These are phyloP conservation scores for Fusarium brachygibbosum DNA, from an alignment of 2,329 filamentous ascomycete species.

Conservation along the genomic window DNA sequence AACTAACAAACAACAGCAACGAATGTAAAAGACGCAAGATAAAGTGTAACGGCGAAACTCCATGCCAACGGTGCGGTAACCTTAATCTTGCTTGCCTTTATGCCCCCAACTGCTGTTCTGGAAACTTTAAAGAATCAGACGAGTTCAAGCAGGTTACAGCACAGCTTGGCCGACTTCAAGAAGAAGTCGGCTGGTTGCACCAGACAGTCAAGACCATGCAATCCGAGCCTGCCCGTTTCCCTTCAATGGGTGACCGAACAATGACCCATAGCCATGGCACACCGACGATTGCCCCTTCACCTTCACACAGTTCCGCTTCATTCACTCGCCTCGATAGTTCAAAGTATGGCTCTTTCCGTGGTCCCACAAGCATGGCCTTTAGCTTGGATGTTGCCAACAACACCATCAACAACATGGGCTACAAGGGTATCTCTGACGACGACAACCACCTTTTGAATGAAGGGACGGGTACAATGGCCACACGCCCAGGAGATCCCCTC, in stretches of 20 bases:
- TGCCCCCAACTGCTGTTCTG: constrained; percentile 75
- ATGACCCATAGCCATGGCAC: constrained; percentile 53
- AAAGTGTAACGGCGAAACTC: constrained; percentile 78
- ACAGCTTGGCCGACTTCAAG: constrained; percentile 81
- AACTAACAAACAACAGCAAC: constrained; percentile 62
- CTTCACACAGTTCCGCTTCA: constrained; percentile 58
- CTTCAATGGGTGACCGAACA: constrained; percentile 60
- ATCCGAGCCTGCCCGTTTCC: constrained; percentile 62
- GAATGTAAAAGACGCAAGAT: constrained; percentile 82
- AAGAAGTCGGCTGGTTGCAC: constrained; percentile 85
- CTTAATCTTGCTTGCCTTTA: constrained; percentile 76
- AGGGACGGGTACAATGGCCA: constrained; percentile 32
- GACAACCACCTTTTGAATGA: constrained; percentile 65
- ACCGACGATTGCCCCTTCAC: constrained; percentile 57
- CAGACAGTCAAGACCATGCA: constrained; percentile 78
- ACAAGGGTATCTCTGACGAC: constrained; percentile 74
- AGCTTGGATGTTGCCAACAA: constrained; percentile 88
- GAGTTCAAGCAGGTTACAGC: constrained; percentile 87
- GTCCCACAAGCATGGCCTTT: constrained; percentile 87
- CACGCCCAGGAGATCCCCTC: constrained; percentile 75
- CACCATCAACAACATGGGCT: constrained; percentile 91
- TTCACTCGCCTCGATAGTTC: constrained; percentile 60
- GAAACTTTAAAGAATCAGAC: constrained; percentile 91
- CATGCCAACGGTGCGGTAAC: constrained; percentile 76
- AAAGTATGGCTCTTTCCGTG: constrained; percentile 78